Conservation (phyloP, 306 rosid species). For the Prinsepia uniflora region DNA sequence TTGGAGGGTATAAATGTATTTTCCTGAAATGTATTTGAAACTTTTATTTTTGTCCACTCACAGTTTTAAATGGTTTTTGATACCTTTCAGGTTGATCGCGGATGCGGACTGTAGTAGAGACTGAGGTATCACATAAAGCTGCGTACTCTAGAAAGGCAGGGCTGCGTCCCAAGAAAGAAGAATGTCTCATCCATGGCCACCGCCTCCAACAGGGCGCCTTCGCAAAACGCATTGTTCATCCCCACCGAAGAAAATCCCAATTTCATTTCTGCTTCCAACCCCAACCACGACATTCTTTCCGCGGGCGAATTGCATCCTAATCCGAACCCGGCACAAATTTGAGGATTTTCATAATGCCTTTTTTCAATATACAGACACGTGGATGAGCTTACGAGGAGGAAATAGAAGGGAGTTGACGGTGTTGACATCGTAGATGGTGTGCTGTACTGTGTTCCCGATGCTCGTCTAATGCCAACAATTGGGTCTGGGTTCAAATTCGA, state of each 20-base stretch:
- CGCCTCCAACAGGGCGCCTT: slow-evolving; percentile 1
- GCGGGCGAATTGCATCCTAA: slow-evolving; percentile 5
- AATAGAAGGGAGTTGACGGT: slow-evolving; percentile 79
- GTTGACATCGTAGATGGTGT: slow-evolving; percentile 75
- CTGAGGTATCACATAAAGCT: too few relatives aligned
- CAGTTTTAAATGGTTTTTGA: too few relatives aligned
- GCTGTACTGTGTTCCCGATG: slow-evolving; percentile 79
- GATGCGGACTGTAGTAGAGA: too few relatives aligned
- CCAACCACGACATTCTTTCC: slow-evolving; percentile 7
- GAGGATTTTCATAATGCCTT: slow-evolving; percentile 70
- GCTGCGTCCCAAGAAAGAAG: slow-evolving; percentile 94
- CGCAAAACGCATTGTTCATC: slow-evolving; percentile 35
- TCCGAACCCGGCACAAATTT: slow-evolving; percentile 28
- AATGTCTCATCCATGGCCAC: slow-evolving; percentile 34
- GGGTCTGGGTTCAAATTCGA: too few relatives aligned
- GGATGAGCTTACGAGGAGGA: slow-evolving; percentile 62
- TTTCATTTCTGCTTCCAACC: neutral
- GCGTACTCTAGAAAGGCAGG: slow-evolving; percentile 72
- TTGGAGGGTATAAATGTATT: too few relatives aligned
- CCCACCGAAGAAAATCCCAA: slow-evolving; percentile 20
- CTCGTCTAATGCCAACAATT: too few relatives aligned
- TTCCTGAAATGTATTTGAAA: too few relatives aligned
- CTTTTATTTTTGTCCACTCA: too few relatives aligned
- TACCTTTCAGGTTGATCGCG: too few relatives aligned
- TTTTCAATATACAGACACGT: slow-evolving; percentile 97